Evolutionary conservation across 768 basidiomycete species (phyloP), one percentile per base, ranked within the genome.

Genomic region (Russula vinacea): DNA sequence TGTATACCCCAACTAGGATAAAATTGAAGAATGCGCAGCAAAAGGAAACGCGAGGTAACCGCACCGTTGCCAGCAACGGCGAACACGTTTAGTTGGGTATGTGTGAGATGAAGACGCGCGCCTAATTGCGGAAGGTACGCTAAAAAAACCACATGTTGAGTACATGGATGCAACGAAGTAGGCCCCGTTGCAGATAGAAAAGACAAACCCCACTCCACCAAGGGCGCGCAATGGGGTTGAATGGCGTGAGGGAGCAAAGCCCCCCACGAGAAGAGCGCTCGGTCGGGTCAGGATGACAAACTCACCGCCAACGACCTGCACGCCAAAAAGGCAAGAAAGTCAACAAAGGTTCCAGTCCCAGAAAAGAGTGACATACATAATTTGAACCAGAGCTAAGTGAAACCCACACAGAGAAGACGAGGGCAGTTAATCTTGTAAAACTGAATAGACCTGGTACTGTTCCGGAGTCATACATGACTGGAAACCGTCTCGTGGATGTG

Each of bases 71-170:
- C 89, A 1, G 86, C 88, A n/a, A 89, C 77, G 17, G 84, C 92
- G 19, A 95, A 82, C 40, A 94, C 73, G 69, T 96, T 95, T 40
- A 92, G 78, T 62, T 89, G 84, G 0, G 93, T 95, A 60, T 94
- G 89, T 4, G 83, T 82, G 56, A 95, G 83, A 52, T 81, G 78
- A 19, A 96, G 81, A 45, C 85, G 83, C n/a, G 85, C 76, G 1
- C 89, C 90, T 5, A 96, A 81, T 72, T 96, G 93, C 0, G 94
- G 93, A 1, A 89, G 85, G 73, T 94, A 97, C 22, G 92, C 93
- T 87, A 65, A 2, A 64, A 40, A 40, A n/a, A 19, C 45, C 14
- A 55, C 26, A 37, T 50, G 13, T 35, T 58, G 37, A 70, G 54
- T 42, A 35, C n/a, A 35, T 33, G 39, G 6, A 33, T 33, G 29